Evolutionary conservation across 2,329 filamentous ascomycete genomes (phyloP), one percentile per base, ranked within the genome.

Genomic region (Penicillium sumatraense): DNA sequence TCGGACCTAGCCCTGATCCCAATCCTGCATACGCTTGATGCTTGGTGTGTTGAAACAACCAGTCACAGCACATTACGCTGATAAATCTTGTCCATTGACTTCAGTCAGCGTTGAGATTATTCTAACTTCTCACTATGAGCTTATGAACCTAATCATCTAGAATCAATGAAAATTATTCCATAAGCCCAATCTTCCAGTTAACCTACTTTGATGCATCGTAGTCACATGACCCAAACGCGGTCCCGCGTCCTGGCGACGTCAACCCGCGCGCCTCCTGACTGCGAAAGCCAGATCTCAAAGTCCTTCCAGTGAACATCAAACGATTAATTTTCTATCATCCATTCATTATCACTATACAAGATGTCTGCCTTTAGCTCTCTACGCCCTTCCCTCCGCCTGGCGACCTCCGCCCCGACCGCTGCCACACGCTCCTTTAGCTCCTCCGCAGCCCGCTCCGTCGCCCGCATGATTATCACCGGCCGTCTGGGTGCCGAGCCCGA

Each of bases 391-490:
- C 71, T 76, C 76, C 70, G 77, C 80, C 72, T 77, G 74, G 70
- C 76, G 61, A 64, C 66, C 59, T 59, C 54, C 65, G 59, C 74
- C 54, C 42, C 26, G 5, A 61, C 77, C 59, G 61, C 69, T 54
- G 66, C 78, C 60, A 72, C 81, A 65, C 91, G 91, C 76, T 78
- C 87, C 70, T 96, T 97, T 84, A 91, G 86, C 79, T 86, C 87
- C 66, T 78, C 86, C 36, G 75, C 84, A 47, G 67, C 80, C 40
- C 78, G 79, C 63, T 83, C 85, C 59, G 70, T 95, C 63, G 90
- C 95, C 65, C 89, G 88, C 76, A 89, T 99, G 80, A 89, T 87
- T 68, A 81, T 99, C 75, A 83, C 97, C 65, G 95, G 95, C 70
- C 89, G 92, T 75, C 86, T 99, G 49, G 91, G 85, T 58, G 84